A percentile compares a stretch with the other conserved stretches of the same genome.
phyloP scores from a whole-genome alignment of 78 protist species.

The Bodo saltans region DNA sequence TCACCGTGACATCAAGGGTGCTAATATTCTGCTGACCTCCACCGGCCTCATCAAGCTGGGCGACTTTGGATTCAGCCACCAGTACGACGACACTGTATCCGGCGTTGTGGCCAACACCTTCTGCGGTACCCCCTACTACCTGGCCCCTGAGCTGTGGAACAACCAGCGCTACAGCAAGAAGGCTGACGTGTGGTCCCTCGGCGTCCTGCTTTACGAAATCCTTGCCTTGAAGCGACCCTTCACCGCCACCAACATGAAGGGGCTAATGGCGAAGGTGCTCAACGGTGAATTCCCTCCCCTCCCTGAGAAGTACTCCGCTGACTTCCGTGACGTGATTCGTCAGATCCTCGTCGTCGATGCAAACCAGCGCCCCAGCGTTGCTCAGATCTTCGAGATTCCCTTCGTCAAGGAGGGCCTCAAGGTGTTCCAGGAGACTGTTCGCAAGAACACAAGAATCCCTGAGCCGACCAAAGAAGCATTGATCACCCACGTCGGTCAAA shows the following conservation, averaged over 20 bases:
- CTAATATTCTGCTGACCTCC: constrained; percentile 28
- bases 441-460: not conserved
- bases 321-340: not conserved
- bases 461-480: not conserved
- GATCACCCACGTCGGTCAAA: not conserved
- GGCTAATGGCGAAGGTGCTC: constrained; percentile 18
- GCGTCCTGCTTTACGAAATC: constrained; percentile 28
- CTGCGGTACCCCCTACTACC: constrained; percentile 32
- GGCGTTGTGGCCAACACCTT: constrained; percentile 47
- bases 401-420: constrained; percentile 18
- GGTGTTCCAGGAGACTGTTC: not conserved
- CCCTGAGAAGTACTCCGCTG: not conserved
- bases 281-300: constrained; percentile 3
- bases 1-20: constrained; percentile 41
- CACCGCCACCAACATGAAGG: constrained; percentile 16
- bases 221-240: constrained; percentile 9
- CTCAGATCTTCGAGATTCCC: constrained; percentile 14
- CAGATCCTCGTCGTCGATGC: not conserved
- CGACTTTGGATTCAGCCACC: constrained; percentile 71
- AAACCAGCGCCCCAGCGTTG: not conserved
- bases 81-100: constrained; percentile 48
- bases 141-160: constrained; percentile 41
- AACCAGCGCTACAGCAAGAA: not conserved
- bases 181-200: constrained; percentile 38
- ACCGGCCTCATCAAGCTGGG: constrained; percentile 44